These are phyloP conservation scores for Calonectria crousiana DNA, from an alignment of 2,329 filamentous ascomycete species.

Conservation along the genomic window DNA sequence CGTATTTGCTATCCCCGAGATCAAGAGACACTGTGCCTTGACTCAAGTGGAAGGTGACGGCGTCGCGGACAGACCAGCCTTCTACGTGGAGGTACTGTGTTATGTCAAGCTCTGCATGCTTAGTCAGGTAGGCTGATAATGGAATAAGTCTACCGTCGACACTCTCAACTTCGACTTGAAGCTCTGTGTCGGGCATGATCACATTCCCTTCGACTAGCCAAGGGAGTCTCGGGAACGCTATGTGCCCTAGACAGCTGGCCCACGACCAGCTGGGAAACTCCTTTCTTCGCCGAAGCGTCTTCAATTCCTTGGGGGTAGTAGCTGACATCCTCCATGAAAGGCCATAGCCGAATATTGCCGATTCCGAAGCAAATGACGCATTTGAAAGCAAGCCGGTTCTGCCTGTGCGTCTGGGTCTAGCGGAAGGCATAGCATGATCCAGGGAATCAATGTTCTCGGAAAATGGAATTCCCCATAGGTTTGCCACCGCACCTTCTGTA, in stretches of 20 bases:
- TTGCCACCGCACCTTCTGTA: neutral
- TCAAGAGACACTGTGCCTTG: neutral
- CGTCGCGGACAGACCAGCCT: conserved; percentile 4
- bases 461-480: conserved; percentile 3
- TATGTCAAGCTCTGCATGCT: neutral
- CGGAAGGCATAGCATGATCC: neutral
- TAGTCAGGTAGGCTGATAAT: neutral
- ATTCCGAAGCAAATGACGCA: conserved; percentile 7
- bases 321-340: neutral
- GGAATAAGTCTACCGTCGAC: neutral
- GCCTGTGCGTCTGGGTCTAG: too few species aligned
- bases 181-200: neutral
- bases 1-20: neutral
- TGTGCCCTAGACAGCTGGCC: neutral
- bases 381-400: neutral
- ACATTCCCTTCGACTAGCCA: neutral
- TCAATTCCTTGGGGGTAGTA: neutral
- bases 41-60: neutral
- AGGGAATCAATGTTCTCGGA: neutral
- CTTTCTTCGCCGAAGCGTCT: neutral
- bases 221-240: neutral
- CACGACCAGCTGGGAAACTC: conserved; percentile 4
- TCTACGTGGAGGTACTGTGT: neutral
- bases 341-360: neutral
- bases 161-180: neutral